Conservation (phyloP, 148 eudicot species). For the Silene conica region DNA sequence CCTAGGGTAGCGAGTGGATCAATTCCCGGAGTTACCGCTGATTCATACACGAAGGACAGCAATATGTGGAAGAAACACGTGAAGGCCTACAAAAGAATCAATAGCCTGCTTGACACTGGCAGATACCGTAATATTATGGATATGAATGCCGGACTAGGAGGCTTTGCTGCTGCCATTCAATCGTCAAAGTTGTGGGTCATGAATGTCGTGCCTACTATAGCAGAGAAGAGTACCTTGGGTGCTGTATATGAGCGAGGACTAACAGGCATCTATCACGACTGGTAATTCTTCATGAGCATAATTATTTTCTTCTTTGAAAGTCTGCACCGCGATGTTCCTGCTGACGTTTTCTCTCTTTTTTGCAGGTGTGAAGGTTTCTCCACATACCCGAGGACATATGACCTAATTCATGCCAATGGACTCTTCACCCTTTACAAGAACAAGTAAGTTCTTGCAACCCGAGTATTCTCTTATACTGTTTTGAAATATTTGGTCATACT, state of each 20-base stretch:
- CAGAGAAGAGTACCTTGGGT: conserved; percentile 79
- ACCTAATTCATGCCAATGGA: conserved; percentile 86
- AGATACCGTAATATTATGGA: conserved; percentile 97
- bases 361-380: conserved; percentile 92
- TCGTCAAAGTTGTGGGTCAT: conserved; percentile 93
- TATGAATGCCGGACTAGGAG: conserved; percentile 95
- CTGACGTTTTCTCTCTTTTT: conserved; percentile 2
- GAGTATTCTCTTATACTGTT: not conserved
- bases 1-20: conserved; percentile 79
- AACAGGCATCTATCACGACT: conserved; percentile 92
- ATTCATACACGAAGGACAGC: conserved; percentile 56
- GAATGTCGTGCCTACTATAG: conserved; percentile 90
- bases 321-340: not conserved
- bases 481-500: no score
- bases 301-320: not conserved
- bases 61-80: conserved; percentile 82
- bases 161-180: conserved; percentile 90
- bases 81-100: conserved; percentile 65
- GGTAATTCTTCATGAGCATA: conserved; percentile 38
- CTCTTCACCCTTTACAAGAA: conserved; percentile 78
- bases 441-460: conserved; percentile 48
- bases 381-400: conserved; percentile 93
- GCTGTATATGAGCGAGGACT: conserved; percentile 81
- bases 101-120: conserved; percentile 72
- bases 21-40: conserved; percentile 67